Conservation (phyloP, 768 basidiomycete genomes). For the Hydnomerulius pinastri region DNA sequence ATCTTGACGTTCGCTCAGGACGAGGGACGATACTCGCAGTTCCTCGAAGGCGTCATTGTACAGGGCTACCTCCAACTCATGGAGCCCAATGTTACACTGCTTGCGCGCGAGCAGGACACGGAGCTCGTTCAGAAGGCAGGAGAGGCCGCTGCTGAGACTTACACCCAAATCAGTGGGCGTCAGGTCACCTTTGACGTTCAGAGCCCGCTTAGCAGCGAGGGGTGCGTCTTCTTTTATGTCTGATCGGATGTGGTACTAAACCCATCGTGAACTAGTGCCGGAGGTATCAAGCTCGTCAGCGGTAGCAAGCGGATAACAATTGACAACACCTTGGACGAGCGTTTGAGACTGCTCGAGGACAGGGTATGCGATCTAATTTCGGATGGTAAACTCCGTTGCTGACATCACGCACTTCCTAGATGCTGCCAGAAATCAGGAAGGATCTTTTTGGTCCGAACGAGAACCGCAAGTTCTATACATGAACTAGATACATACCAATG, state of each 20-base stretch:
- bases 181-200: slow-evolving; percentile 61
- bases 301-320: slow-evolving; percentile 80
- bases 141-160: slow-evolving; percentile 61
- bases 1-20: slow-evolving; percentile 65
- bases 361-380: slow-evolving; percentile 53
- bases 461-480: slow-evolving; percentile 91
- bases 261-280: slow-evolving; percentile 53
- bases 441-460: slow-evolving; percentile 88
- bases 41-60: slow-evolving; percentile 81
- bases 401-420: slow-evolving; percentile 58
- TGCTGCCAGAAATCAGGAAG: slow-evolving; percentile 92
- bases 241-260: not conserved
- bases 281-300: slow-evolving; percentile 78
- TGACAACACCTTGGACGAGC: slow-evolving; percentile 94
- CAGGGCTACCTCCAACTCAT: slow-evolving; percentile 86
- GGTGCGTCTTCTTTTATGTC: slow-evolving; percentile 43
- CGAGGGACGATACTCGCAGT: slow-evolving; percentile 71
- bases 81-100: slow-evolving; percentile 69
- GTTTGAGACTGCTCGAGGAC: slow-evolving; percentile 86
- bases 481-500: slow-evolving; percentile 2
- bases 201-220: slow-evolving; percentile 62
- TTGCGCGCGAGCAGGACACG: slow-evolving; percentile 68
- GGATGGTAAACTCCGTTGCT: not conserved
- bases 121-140: slow-evolving; percentile 63
- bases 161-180: slow-evolving; percentile 77